Conservation (phyloP, 139 green algal species). For the Astrephomene gubernaculifera region DNA sequence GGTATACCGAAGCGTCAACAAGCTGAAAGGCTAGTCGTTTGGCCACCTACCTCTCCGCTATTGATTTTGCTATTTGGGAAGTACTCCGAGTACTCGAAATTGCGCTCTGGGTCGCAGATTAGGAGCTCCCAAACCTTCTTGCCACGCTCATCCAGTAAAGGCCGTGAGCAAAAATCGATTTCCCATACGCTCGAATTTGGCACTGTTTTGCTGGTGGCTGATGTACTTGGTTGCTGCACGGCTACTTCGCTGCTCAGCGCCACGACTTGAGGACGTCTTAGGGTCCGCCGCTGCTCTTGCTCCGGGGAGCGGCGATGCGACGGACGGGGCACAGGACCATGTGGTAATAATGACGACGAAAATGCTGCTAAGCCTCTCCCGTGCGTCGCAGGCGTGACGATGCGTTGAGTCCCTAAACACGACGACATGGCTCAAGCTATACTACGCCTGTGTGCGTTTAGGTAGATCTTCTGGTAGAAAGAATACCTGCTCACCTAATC, state of each 20-base stretch:
- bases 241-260: slow-evolving; percentile 12
- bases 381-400: neutral
- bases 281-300: neutral
- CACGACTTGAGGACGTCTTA: neutral
- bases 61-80: slow-evolving; percentile 99
- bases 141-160: slow-evolving; percentile 94
- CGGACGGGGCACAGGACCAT: neutral
- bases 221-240: slow-evolving; percentile 23
- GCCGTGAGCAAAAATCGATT: slow-evolving; percentile 97
- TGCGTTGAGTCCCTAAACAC: neutral
- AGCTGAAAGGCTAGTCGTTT: neutral
- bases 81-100: slow-evolving; percentile 92
- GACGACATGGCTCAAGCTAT: slow-evolving; percentile 13
- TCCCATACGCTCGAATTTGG: slow-evolving; percentile 82
- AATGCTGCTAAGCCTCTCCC: neutral
- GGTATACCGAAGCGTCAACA: neutral
- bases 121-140: slow-evolving; percentile 99
- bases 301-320: neutral
- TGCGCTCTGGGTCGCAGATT: slow-evolving; percentile 86
- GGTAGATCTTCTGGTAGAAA: too few relatives aligned
- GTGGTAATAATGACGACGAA: neutral
- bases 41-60: slow-evolving; percentile 81
- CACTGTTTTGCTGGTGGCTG: slow-evolving; percentile 15
- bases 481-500: too few relatives aligned
- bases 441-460: neutral